These are phyloP conservation scores for Creolimax fragrantissima DNA, from an alignment of 78 protist species.

Conservation along the genomic window DNA sequence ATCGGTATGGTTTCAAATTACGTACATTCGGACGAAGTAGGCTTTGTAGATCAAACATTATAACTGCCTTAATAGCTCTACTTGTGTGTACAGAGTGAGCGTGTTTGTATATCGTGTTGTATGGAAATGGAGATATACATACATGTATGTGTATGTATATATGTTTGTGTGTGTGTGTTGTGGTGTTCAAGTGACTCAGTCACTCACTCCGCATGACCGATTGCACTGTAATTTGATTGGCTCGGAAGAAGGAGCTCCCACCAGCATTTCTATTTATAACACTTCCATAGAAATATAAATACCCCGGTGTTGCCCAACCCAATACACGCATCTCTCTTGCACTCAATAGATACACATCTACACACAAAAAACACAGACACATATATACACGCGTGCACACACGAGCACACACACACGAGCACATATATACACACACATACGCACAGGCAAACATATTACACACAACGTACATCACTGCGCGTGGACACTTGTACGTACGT, in stretches of 20 bases:
- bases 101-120: neutral
- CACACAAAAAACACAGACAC: neutral
- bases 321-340: neutral
- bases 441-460: too few species aligned
- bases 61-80: neutral
- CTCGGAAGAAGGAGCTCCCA: too few species aligned
- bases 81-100: neutral
- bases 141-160: neutral
- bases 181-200: neutral
- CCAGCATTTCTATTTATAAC: neutral
- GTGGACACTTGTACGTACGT: neutral
- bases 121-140: neutral
- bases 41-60: neutral
- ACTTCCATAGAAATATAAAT: neutral
- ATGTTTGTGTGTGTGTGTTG: neutral
- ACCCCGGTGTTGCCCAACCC: neutral
- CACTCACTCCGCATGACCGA: too few species aligned
- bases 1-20: slow-evolving; percentile 33
- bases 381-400: neutral
- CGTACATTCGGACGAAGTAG: slow-evolving; percentile 29
- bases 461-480: too few species aligned
- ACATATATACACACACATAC: too few species aligned
- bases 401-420: neutral
- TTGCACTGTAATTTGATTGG: too few species aligned
- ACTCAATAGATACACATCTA: neutral